Conservation (phyloP, 257 asterid species). For the Solanum sejunctum region DNA sequence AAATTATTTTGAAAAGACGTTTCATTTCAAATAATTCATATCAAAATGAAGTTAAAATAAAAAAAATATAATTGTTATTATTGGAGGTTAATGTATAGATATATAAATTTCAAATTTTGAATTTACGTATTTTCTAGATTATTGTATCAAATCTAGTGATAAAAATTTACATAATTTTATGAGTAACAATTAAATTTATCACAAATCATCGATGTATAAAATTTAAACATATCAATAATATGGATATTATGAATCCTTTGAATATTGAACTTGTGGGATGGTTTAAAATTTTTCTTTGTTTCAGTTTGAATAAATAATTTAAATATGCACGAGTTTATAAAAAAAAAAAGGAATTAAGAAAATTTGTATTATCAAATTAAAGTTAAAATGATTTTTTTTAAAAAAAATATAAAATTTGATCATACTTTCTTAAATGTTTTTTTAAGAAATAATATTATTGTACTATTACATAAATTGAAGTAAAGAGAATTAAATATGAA, state of each 20-base stretch:
- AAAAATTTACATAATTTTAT: not conserved
- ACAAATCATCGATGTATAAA: not conserved
- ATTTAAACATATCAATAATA: not conserved
- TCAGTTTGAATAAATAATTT: not conserved
- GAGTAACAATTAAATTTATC: not conserved
- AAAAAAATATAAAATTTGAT: not conserved
- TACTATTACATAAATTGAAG: not conserved
- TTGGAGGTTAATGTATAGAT: not conserved
- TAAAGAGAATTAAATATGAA: not conserved
- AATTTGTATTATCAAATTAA: not conserved
- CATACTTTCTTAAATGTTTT: not conserved
- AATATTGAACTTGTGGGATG: not conserved
- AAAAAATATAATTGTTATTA: no score
- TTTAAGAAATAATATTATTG: not conserved
- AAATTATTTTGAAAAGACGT: rapidly evolving
- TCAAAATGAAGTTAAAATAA: not conserved
- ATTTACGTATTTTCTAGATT: not conserved
- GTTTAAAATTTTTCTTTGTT: not conserved
- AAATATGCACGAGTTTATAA: not conserved
- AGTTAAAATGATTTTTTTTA: not conserved
- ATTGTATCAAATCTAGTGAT: not conserved
- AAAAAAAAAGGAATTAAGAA: no score
- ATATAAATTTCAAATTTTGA: not conserved
- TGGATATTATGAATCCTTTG: not conserved
- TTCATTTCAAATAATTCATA: not conserved